A percentile compares a stretch with the other conserved stretches of the same genome.
Conservation (phyloP, 1,139 yeast species). For the Candida mesenterica region DNA sequence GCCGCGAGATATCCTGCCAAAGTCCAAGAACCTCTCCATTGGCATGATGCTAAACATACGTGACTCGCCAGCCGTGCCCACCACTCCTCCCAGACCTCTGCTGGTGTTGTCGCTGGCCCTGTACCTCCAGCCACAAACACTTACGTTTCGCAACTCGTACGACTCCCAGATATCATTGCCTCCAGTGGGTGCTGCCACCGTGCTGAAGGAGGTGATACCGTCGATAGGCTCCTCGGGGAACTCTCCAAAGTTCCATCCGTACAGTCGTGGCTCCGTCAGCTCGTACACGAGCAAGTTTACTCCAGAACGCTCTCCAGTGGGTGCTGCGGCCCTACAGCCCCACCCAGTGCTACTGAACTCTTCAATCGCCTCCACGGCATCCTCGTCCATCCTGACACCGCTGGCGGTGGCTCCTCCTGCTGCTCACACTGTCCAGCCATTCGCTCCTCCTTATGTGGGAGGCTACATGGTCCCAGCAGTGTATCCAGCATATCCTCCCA, state of each 20-base stretch:
- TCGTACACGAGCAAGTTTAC: not conserved
- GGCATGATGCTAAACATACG: slow-evolving; percentile 13
- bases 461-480: not conserved
- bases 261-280: not conserved
- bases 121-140: not conserved
- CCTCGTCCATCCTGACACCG: not conserved
- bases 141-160: not conserved
- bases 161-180: not conserved
- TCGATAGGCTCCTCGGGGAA: slow-evolving; percentile 3
- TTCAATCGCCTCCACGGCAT: not conserved
- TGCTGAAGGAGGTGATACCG: slow-evolving; percentile 1
- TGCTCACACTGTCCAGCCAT: not conserved
- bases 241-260: not conserved
- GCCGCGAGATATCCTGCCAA: slow-evolving; percentile 1
- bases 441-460: no score
- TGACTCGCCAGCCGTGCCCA: slow-evolving; percentile 3
- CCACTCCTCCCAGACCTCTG: slow-evolving; percentile 1
- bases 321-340: no score
- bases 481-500: slow-evolving; percentile 1
- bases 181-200: not conserved
- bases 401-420: slow-evolving; percentile 1
- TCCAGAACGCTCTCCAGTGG: not conserved
- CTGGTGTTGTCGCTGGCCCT: not conserved
- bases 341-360: no score
- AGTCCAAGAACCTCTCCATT: slow-evolving; percentile 12